These are phyloP conservation scores for Sordariomycetes sp. DNA, from an alignment of 2,329 filamentous ascomycete species.

Conservation along the genomic window DNA sequence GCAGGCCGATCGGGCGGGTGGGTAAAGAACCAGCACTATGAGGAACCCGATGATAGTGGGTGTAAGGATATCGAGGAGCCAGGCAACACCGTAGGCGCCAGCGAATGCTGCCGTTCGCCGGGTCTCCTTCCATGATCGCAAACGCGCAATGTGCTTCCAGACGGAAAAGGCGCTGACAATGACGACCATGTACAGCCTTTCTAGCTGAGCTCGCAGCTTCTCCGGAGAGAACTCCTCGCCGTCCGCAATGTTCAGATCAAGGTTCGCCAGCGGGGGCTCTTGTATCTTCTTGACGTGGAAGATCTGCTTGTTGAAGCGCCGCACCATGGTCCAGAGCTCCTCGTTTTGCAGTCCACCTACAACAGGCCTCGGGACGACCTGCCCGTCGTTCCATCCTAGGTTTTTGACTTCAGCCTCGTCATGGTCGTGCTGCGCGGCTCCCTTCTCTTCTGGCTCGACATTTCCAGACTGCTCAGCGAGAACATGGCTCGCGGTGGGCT, in stretches of 20 bases:
- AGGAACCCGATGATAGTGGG: constrained; percentile 50
- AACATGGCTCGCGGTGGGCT: constrained; percentile 24
- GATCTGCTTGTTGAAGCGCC: constrained; percentile 65
- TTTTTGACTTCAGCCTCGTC: constrained; percentile 50
- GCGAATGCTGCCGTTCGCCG: constrained; percentile 57
- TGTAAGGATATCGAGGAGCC: constrained; percentile 62
- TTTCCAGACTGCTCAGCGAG: constrained; percentile 20
- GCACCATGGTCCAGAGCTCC: constrained; percentile 61
- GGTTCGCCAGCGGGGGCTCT: constrained; percentile 43
- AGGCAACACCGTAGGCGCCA: constrained; percentile 50
- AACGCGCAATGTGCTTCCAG: constrained; percentile 64
- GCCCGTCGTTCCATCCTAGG: constrained; percentile 61
- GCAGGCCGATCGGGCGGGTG: constrained; percentile 49
- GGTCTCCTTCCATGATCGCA: constrained; percentile 72
- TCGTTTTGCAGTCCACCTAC: constrained; percentile 64
- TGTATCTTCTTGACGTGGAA: constrained; percentile 59
- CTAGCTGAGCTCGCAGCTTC: constrained; percentile 68
- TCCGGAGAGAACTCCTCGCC: constrained; percentile 81
- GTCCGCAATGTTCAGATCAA: constrained; percentile 74
- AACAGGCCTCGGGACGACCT: constrained; percentile 47
- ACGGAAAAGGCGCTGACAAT: constrained; percentile 55
- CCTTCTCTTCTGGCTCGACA: constrained; percentile 19
- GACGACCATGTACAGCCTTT: constrained; percentile 75
- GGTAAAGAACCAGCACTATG: constrained; percentile 58
- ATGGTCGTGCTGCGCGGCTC: constrained; percentile 34